Percentiles rank a stretch among this genome's conserved stretches.
phyloP scores from a whole-genome alignment of 345 rosid genomes.

The Citrus unshiu region DNA sequence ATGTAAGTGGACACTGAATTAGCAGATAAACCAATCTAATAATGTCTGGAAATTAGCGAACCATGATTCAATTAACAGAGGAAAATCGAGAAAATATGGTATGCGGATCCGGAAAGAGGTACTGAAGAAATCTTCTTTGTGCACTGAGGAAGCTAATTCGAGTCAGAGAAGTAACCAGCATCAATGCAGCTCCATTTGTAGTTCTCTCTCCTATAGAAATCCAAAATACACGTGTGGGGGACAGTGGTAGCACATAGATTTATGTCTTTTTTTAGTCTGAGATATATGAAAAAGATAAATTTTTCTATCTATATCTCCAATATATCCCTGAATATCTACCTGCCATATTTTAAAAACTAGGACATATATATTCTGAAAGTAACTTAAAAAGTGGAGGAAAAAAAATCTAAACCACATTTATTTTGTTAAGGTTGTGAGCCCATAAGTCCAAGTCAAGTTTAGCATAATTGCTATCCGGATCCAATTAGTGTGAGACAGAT shows the following conservation, averaged over 20 bases:
- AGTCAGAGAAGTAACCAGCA: not conserved
- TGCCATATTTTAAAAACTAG: not conserved
- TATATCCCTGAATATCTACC: no score
- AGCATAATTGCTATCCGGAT: not conserved
- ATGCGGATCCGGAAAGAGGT: not conserved
- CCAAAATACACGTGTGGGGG: not conserved
- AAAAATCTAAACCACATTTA: not conserved
- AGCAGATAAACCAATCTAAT: not conserved
- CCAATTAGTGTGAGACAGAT: not conserved
- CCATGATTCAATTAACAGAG: not conserved
- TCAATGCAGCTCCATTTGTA: not conserved
- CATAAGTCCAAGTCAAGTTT: not conserved
- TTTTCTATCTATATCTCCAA: not conserved
- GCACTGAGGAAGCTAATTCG: not conserved
- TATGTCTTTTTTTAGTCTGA: not conserved
- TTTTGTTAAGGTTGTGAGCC: not conserved
- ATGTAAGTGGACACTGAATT: not conserved
- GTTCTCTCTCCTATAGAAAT: not conserved
- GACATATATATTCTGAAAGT: not conserved
- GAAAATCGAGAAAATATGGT: not conserved
- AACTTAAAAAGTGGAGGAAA: not conserved
- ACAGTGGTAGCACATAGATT: not conserved
- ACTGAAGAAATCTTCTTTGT: not conserved
- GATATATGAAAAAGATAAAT: not conserved
- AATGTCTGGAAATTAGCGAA: not conserved